These are phyloP conservation scores for Termitomyces sp. DNA, from an alignment of 768 basidiomycete genomes.

Conservation along the genomic window DNA sequence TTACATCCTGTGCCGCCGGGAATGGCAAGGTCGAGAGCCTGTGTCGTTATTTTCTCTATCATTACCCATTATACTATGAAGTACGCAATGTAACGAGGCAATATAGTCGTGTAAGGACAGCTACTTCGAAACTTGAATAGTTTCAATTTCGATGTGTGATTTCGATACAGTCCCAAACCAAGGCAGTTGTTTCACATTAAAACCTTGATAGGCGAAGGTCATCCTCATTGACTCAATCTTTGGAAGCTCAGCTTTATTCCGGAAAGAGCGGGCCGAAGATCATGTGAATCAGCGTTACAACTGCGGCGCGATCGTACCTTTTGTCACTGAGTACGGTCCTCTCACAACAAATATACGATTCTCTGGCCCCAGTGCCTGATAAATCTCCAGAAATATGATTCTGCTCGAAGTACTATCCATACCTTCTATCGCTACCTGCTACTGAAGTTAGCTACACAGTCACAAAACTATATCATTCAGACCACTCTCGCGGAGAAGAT, in stretches of 20 bases:
- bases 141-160: neutral
- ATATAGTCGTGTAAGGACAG: neutral
- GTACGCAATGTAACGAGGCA: neutral
- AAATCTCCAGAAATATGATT: slow-evolving; percentile 51
- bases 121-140: neutral
- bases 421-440: neutral
- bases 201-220: too few relatives aligned
- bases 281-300: neutral
- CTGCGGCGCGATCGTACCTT: neutral
- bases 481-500: slow-evolving; percentile 85
- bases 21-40: too few relatives aligned
- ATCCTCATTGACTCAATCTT: too few relatives aligned
- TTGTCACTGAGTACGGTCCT: neutral
- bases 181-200: neutral
- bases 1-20: neutral
- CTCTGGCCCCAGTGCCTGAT: neutral
- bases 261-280: neutral
- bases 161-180: neutral
- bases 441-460: slow-evolving; percentile 35
- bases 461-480: slow-evolving; percentile 91
- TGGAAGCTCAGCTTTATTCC: neutral
- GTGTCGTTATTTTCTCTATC: neutral
- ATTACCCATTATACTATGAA: neutral
- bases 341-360: neutral
- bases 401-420: slow-evolving; percentile 64